These are phyloP conservation scores for Noccaea bulbosa DNA, from an alignment of 345 rosid genomes.

Conservation along the genomic window DNA sequence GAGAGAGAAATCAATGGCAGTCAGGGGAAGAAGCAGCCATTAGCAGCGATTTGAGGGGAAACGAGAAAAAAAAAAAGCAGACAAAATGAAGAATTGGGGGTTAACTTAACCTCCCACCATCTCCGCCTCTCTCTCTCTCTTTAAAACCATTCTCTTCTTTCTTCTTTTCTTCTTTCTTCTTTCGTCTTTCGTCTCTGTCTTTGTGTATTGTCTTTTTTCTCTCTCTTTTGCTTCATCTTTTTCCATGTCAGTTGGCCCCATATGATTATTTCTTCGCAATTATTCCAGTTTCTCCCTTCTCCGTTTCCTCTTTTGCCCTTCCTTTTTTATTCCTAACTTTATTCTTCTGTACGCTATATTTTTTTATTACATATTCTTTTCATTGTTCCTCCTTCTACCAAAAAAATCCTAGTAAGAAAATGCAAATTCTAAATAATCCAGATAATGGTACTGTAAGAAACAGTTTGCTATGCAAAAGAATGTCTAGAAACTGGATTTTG, in stretches of 20 bases:
- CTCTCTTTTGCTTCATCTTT: slow-evolving; percentile 48
- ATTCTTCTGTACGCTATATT: slow-evolving; percentile 44
- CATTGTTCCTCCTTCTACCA: neutral
- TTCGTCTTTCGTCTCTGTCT: neutral
- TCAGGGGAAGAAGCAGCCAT: slow-evolving; percentile 12
- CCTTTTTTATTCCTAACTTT: slow-evolving; percentile 13
- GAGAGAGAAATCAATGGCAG: slow-evolving; percentile 27
- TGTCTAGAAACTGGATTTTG: neutral
- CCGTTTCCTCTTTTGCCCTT: slow-evolving; percentile 32
- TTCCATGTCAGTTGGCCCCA: slow-evolving; percentile 58
- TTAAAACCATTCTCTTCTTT: slow-evolving; percentile 7
- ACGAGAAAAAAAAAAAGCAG: neutral
- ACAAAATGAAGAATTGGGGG: neutral
- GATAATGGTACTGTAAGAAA: too few relatives aligned
- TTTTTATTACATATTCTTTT: neutral
- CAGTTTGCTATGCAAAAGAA: neutral
- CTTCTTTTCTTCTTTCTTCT: neutral
- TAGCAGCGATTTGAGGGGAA: neutral
- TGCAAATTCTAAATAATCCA: too few relatives aligned
- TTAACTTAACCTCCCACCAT: slow-evolving; percentile 25
- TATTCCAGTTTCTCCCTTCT: slow-evolving; percentile 13
- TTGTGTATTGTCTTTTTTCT: slow-evolving; percentile 29
- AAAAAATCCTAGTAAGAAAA: too few relatives aligned
- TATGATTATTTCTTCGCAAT: slow-evolving; percentile 45
- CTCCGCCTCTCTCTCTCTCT: slow-evolving; percentile 31